Base-by-base conservation (phyloP, 202 grass and related monocot genomes). In the Cymbopogon flexuosus region DNA sequence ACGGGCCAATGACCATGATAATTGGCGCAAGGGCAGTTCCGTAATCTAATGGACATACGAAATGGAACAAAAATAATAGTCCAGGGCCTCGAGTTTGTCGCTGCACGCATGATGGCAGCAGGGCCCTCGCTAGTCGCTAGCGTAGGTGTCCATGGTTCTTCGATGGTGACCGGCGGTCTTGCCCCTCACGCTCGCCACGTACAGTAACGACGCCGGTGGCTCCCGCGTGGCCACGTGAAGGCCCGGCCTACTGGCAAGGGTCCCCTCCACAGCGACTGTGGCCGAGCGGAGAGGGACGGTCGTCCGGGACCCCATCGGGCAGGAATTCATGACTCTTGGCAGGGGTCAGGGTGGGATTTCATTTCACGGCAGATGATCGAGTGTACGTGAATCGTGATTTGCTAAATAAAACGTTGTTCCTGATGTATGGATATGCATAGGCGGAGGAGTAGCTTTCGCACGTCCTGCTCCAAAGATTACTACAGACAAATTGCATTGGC, bases 151-250 rank as follows among this genome's bases (percentile, higher is more conserved):
- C n/a, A 72, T 51, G 41, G 39, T 46, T 31, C 30, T 31, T 1
- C 1, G 16, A 79, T 6, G 58, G 83, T 9, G 83, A 85, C 83
- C 65, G 67, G 75, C 51, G 58, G 83, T 41, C 42, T 31, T 37
- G 65, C 74, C n/a, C 27, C n/a, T 40, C 42, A 35, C 10, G 43
- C 14, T 72, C 29, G 75, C 31, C 83, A 63, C 74, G 65, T 33
- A 33, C 31, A 3, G 31, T 78, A 37, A 69, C 64, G 19, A 73
- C 64, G 13, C 82, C 75, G n/a, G 81, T 76, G 81, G 14, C 2
- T 47, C 76, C 62, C 1, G 19, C 18, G 42, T 13, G 76, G 63
- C 63, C 77, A 39, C 63, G 76, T 60, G 52, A 61, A 61, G 9
- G 21, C 56, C 1, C 78, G 11, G 52, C 78, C 52, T 33, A 71